These are phyloP conservation scores for Solanum hybrid DNA, from an alignment of 305 asterid species.

Conservation along the genomic window DNA sequence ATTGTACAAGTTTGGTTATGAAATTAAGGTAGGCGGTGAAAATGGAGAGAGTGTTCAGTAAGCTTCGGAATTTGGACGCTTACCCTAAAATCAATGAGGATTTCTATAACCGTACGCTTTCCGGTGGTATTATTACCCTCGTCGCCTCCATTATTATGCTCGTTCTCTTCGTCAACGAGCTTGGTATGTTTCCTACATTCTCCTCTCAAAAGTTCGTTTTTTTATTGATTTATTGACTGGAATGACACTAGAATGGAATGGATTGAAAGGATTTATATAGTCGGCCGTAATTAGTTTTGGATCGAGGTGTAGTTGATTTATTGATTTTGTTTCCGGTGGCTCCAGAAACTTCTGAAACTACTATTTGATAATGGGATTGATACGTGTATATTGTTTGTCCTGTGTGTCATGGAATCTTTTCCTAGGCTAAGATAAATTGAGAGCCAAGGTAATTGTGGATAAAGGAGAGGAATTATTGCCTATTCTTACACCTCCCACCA, in stretches of 20 bases:
- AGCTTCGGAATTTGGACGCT: conserved; percentile 79
- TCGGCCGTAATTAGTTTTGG: neutral
- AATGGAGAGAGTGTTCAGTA: conserved; percentile 48
- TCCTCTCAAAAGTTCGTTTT: neutral
- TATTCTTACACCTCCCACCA: neutral
- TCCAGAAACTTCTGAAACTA: neutral
- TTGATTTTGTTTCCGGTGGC: neutral
- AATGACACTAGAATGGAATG: neutral
- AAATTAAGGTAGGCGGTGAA: neutral
- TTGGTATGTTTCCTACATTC: conserved; percentile 38
- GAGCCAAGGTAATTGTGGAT: neutral
- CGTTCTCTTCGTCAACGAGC: conserved; percentile 77
- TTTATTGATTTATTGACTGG: neutral
- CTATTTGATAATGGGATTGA: neutral
- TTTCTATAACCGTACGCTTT: conserved; percentile 87
- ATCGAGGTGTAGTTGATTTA: neutral
- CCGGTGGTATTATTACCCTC: conserved; percentile 84
- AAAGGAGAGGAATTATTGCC: neutral
- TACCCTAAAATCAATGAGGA: conserved; percentile 93
- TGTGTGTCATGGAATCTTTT: neutral
- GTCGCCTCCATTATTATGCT: conserved; percentile 58
- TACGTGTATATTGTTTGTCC: neutral
- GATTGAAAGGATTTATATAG: neutral
- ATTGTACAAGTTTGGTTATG: neutral
- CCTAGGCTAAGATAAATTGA: neutral